phyloP scores from a whole-genome alignment of 352 stramenopile species.

The Pythium chondricola region DNA sequence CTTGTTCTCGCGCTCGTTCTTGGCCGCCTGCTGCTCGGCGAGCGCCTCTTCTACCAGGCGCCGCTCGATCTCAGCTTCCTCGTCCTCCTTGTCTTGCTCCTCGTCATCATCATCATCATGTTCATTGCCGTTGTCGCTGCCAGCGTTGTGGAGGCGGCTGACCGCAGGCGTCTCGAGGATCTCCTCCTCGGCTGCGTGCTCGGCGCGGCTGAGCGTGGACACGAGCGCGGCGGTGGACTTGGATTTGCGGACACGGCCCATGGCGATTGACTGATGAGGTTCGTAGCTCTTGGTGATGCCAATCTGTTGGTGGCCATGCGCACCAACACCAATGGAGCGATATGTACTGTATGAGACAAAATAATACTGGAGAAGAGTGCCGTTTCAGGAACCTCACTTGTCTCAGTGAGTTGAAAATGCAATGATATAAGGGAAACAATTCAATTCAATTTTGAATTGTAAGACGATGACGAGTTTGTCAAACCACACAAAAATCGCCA shows the following conservation, averaged over 20 bases:
- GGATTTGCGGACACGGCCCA: constrained; percentile 19
- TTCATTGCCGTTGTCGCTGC: constrained; percentile 23
- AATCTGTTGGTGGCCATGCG: constrained; percentile 14
- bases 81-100: constrained; percentile 36
- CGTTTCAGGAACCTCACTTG: no score
- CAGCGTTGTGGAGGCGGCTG: constrained; percentile 31
- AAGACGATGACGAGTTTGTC: not conserved
- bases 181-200: constrained; percentile 72
- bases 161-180: constrained; percentile 80
- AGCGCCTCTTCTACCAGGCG: constrained; percentile 66
- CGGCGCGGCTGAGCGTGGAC: constrained; percentile 57
- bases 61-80: constrained; percentile 68
- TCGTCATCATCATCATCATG: constrained; percentile 51
- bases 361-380: constrained; percentile 11
- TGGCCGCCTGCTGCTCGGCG: constrained; percentile 31
- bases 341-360: constrained; percentile 20
- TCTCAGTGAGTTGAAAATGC: no score
- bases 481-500: not conserved
- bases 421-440: no score
- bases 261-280: constrained; percentile 1
- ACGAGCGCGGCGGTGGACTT: constrained; percentile 16
- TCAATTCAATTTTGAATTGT: constrained; percentile 16
- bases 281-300: not conserved
- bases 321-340: not conserved
- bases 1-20: constrained; percentile 34